phyloP scores from a whole-genome alignment of 345 rosid genomes.

The Melaleuca alternifolia region DNA sequence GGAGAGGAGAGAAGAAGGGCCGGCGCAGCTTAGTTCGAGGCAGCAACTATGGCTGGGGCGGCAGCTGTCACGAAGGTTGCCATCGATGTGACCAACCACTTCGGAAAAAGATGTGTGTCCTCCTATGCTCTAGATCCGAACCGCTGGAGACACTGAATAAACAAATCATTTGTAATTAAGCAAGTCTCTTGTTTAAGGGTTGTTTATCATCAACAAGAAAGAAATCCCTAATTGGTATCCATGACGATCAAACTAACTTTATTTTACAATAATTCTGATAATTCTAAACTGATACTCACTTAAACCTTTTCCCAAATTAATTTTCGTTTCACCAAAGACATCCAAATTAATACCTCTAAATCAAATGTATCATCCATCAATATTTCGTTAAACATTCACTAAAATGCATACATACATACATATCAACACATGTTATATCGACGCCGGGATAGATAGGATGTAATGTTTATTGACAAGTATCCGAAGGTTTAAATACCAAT shows the following conservation, averaged over 20 bases:
- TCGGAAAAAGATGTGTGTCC: neutral
- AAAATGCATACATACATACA: neutral
- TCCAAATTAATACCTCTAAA: neutral
- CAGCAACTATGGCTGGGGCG: too few species aligned
- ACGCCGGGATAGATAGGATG: neutral
- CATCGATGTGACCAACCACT: neutral
- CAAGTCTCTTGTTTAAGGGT: neutral
- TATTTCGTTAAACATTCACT: neutral
- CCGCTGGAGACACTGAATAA: neutral
- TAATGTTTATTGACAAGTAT: neutral
- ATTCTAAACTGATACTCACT: neutral
- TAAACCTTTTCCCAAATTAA: neutral
- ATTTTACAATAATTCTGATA: neutral
- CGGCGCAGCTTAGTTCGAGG: neutral
- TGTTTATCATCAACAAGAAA: neutral
- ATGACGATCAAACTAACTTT: neutral
- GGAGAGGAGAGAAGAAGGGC: neutral
- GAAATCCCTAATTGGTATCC: neutral
- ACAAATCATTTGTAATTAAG: neutral
- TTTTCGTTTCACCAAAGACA: neutral
- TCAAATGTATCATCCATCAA: neutral
- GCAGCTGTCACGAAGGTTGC: fast-evolving
- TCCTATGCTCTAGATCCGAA: neutral
- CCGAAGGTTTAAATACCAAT: neutral
- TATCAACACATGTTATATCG: neutral